Evolutionary conservation across 768 basidiomycete species (phyloP), one percentile per base, ranked within the genome.

Genomic region (Crassisporium funariophilum): DNA sequence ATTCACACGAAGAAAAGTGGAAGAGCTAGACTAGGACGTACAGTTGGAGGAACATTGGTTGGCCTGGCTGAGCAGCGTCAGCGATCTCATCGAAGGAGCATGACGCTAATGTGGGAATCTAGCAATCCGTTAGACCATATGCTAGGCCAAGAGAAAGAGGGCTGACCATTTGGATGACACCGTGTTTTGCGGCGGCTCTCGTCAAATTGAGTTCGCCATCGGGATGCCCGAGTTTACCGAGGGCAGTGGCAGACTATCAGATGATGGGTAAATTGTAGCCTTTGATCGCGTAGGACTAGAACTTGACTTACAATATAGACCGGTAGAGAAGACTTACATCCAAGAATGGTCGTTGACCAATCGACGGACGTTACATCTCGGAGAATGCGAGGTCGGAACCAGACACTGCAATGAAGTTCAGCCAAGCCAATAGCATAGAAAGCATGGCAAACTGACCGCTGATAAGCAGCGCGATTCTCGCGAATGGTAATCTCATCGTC

Each of bases 31-130:
- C 15, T 25, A 12, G 13, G 17, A 19, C 79, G 55, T 62, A 91
- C 75, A 98, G 69, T 65, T 98, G 95, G 41, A 97, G 66, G 65
- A 94, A 94, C 60, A 89, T 88, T 3, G 80, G 72, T 67, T 98
- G 95, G 1, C 77, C 82, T 4, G 86, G 85, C 33, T 77, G 68
- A 10, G 92, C 88, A 0, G 83, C 88, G 61, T 95, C 88, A n/a
- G 97, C 76, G 40, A 98, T 82, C 64, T 98, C 93, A 62, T 98
- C 94, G 65, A 98, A 97, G 0, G 91, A 90, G 65, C 94, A 98
- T 0, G 91, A 94, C 0, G 95, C 91, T 16, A 98, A 74, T 1
- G 97, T 98, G 2, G 95, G 93, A 43, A 98, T 95, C 95, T 60
- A 56, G 15, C 9, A 23, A n/a, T 17, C 5, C 35, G 38, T 22